phyloP scores from a whole-genome alignment of 192 early-diverging fungal genomes.

The Mortierella hygrophila region DNA sequence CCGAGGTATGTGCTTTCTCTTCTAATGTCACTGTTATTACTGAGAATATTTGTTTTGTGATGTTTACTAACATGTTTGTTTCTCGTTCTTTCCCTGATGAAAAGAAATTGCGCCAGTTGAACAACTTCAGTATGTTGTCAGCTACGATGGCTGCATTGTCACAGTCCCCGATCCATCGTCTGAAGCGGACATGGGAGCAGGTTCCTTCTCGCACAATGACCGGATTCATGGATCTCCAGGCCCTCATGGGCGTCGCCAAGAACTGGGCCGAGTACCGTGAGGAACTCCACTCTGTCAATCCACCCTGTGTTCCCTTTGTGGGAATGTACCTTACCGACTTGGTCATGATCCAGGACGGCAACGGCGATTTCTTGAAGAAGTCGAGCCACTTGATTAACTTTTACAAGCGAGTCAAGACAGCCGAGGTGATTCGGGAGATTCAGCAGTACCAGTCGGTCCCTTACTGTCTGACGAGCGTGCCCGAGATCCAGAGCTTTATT shows the following conservation, averaged over 20 bases:
- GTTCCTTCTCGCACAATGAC: constrained; percentile 70
- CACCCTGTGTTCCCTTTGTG: constrained; percentile 88
- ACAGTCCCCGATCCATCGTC: constrained; percentile 88
- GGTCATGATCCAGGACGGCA: constrained; percentile 96
- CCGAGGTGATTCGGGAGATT: constrained; percentile 93
- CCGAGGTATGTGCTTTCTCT: constrained; percentile 60
- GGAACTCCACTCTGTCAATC: constrained; percentile 85
- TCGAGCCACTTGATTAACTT: constrained; percentile 89
- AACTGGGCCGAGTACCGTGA: constrained; percentile 92
- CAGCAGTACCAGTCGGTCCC: constrained; percentile 92
- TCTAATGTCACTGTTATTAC: not conserved
- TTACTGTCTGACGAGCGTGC: constrained; percentile 85
- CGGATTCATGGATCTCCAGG: constrained; percentile 76
- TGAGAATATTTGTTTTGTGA: too few species aligned
- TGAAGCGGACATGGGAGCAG: constrained; percentile 93
- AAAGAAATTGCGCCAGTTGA: constrained; percentile 67
- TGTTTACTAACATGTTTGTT: not conserved
- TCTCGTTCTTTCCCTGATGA: not conserved
- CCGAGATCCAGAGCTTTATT: constrained; percentile 91
- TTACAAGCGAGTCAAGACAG: constrained; percentile 89
- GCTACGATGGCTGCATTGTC: constrained; percentile 93
- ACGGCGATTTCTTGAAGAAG: constrained; percentile 79
- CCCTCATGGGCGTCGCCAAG: constrained; percentile 85
- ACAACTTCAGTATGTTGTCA: constrained; percentile 98
- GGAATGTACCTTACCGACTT: constrained; percentile 88